Conservation (phyloP, 2,329 filamentous ascomycete species). For the Macrophomina tecta region DNA sequence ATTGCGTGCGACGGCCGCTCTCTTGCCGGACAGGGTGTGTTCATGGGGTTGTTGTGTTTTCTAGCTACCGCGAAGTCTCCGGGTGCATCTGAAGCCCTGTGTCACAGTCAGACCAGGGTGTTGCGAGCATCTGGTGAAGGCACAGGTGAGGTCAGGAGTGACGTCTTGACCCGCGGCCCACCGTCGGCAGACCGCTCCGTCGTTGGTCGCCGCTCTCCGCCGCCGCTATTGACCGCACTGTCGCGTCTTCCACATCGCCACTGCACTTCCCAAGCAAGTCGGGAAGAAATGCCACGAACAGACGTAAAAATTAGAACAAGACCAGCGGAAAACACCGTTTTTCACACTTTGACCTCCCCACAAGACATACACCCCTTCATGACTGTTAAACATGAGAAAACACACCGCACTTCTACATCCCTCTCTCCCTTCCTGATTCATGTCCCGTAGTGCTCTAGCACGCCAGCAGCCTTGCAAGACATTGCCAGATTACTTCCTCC, state of each 20-base stretch:
- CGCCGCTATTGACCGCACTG: conserved; percentile 3
- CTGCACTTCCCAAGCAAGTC: not conserved
- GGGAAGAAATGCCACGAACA: not conserved
- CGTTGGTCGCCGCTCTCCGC: conserved; percentile 24
- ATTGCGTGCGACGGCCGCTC: not conserved
- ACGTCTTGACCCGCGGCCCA: not conserved
- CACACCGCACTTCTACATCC: no score
- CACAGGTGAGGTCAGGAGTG: conserved; percentile 21
- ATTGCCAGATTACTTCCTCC: not conserved
- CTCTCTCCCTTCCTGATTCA: no score
- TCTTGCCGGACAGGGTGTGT: not conserved
- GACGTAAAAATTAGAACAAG: not conserved
- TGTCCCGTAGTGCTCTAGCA: not conserved
- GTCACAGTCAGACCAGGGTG: conserved; percentile 15
- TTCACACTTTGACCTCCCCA: not conserved
- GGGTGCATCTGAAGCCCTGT: not conserved
- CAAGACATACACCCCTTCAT: no score
- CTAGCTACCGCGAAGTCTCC: not conserved
- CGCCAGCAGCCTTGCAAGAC: not conserved
- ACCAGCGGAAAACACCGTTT: no score
- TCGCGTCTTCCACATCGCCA: not conserved
- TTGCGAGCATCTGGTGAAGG: not conserved
- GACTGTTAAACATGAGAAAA: no score
- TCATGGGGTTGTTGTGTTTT: not conserved
- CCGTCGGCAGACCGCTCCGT: conserved; percentile 22